phyloP scores from a whole-genome alignment of 169 alveolate genomes.

The Plasmodium knowlesi region DNA sequence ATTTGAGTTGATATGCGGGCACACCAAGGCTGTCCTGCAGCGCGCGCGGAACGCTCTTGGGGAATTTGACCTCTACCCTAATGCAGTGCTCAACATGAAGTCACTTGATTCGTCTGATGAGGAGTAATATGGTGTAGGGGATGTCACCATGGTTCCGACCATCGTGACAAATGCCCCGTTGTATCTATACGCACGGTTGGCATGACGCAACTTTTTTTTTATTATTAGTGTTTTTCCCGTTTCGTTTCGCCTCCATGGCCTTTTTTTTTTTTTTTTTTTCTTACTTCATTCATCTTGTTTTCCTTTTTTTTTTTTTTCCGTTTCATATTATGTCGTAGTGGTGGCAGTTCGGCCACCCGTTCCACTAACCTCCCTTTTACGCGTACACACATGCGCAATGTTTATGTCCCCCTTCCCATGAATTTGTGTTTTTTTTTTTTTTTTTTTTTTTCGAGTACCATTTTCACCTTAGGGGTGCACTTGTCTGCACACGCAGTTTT shows the following conservation, averaged over 20 bases:
- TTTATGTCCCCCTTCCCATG: neutral
- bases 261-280: neutral
- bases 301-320: neutral
- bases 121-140: neutral
- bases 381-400: neutral
- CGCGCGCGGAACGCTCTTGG: neutral
- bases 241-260: no score
- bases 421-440: neutral
- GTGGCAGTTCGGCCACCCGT: neutral
- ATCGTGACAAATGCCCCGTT: neutral
- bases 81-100: conserved; percentile 49
- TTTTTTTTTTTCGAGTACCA: neutral
- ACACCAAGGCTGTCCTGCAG: conserved; percentile 11
- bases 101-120: conserved; percentile 44
- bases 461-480: neutral
- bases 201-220: neutral
- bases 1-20: conserved; percentile 37
- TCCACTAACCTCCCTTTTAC: no score
- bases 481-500: neutral
- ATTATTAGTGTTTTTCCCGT: neutral
- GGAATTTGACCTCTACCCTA: conserved; percentile 41
- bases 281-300: no score
- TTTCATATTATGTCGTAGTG: neutral
- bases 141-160: no score
- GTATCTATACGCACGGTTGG: neutral